phyloP scores from a whole-genome alignment of 345 rosid species.

The Erysimum cheiranthoides region DNA sequence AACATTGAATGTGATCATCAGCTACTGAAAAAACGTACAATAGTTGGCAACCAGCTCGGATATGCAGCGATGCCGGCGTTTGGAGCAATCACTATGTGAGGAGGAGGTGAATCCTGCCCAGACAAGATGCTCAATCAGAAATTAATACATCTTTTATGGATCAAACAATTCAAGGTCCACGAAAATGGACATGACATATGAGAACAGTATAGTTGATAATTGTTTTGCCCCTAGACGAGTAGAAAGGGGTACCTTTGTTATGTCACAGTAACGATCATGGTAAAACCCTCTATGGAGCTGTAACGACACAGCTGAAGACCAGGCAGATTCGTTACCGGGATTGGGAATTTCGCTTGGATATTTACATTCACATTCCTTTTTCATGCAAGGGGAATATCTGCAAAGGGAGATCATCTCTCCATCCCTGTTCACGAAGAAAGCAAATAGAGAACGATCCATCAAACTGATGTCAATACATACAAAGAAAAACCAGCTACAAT shows the following conservation, averaged over 20 bases:
- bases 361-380: constrained; percentile 66
- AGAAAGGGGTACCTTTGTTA: constrained; percentile 49
- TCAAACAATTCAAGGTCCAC: constrained; percentile 15
- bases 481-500: constrained; percentile 3
- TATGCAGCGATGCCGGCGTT: constrained; percentile 93
- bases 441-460: constrained; percentile 3
- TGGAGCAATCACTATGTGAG: constrained; percentile 77
- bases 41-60: constrained; percentile 80
- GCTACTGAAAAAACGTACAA: constrained; percentile 54
- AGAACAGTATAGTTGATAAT: not conserved
- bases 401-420: constrained; percentile 60
- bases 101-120: constrained; percentile 61
- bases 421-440: constrained; percentile 53
- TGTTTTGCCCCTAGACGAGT: not conserved
- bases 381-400: constrained; percentile 60
- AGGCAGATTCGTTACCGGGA: not conserved
- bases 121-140: constrained; percentile 27
- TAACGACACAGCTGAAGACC: constrained; percentile 56
- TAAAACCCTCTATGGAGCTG: constrained; percentile 74
- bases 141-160: constrained; percentile 6
- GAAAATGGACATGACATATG: constrained; percentile 4
- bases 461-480: not conserved
- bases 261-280: constrained; percentile 71
- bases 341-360: constrained; percentile 43
- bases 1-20: constrained; percentile 1